Percentiles rank a stretch among this genome's conserved stretches.
Conservation (phyloP, 2,329 filamentous ascomycete genomes). For the Bipolaris gigantea region DNA sequence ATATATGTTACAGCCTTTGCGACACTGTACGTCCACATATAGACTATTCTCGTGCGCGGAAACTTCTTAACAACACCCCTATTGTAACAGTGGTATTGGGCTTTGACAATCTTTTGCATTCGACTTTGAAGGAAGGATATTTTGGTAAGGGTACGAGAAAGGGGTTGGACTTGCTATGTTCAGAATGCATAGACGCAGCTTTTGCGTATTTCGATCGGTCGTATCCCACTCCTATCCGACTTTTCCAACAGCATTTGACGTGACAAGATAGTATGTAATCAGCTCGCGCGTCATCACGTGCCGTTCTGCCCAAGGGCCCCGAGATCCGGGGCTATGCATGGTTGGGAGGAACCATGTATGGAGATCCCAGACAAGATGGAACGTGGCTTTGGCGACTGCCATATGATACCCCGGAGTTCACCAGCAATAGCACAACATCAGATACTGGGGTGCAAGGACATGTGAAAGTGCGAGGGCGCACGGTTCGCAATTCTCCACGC, state of each 20-base stretch:
- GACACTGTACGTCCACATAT: too few species aligned
- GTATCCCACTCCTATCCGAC: too few species aligned
- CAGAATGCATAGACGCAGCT: too few species aligned
- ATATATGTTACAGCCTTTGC: not conserved
- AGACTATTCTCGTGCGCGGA: too few species aligned
- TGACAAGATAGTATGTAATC: not conserved
- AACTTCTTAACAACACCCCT: too few species aligned
- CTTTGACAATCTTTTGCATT: too few species aligned
- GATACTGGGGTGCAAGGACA: not conserved
- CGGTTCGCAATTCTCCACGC: slow-evolving; percentile 12
- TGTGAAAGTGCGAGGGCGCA: slow-evolving; percentile 12
- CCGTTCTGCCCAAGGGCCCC: not conserved
- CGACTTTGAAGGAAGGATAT: too few species aligned
- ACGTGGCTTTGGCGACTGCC: not conserved
- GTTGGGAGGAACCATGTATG: not conserved
- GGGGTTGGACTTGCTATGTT: too few species aligned
- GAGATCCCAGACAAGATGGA: not conserved
- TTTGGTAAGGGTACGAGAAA: too few species aligned
- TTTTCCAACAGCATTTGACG: not conserved
- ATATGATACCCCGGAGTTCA: slow-evolving; percentile 5
- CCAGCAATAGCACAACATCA: not conserved
- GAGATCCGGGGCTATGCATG: not conserved
- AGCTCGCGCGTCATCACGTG: not conserved
- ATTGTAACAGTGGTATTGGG: too few species aligned
- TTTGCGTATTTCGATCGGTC: too few species aligned